Evolutionary conservation across 176 grass and related monocot species (phyloP).

Genomic region (Aegilops tauschii): DNA sequence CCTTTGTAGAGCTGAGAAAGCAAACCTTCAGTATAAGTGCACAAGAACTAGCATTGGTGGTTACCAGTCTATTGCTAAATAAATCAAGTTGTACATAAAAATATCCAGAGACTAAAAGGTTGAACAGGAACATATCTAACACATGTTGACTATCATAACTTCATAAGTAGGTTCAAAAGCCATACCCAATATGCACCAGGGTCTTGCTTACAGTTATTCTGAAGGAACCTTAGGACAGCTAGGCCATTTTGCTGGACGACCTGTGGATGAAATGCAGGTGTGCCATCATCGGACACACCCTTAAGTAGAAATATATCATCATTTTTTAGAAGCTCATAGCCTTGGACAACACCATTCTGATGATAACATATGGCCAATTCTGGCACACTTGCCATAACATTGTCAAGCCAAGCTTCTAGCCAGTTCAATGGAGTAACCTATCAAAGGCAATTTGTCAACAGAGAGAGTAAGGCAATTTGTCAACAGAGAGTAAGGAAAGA

Average conservation of each 20-base stretch:
- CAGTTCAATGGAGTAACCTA: constrained; percentile 93
- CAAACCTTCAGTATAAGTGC: constrained; percentile 25
- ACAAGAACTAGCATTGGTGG: constrained; percentile 25
- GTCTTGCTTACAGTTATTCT: constrained; percentile 96
- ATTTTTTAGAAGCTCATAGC: constrained; percentile 93
- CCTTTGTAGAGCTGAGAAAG: constrained; percentile 92
- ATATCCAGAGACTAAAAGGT: constrained; percentile 4
- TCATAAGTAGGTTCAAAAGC: neutral
- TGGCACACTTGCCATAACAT: constrained; percentile 96
- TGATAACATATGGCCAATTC: constrained; percentile 98
- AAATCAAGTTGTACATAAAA: neutral
- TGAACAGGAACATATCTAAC: neutral
- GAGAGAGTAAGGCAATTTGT: constrained; percentile 21
- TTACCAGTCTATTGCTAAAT: neutral
- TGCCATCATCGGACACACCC: constrained; percentile 91
- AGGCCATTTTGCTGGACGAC: constrained; percentile 98
- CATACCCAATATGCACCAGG: constrained; percentile 98
- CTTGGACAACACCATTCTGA: constrained; percentile 96
- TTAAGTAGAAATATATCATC: constrained; percentile 97
- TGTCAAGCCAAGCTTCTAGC: constrained; percentile 99
- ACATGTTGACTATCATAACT: neutral
- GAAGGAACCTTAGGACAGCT: constrained; percentile 89
- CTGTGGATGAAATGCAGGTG: constrained; percentile 90
- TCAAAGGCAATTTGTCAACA: constrained; percentile 29
- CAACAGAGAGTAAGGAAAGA: neutral